Evolutionary conservation across 2,329 filamentous ascomycete species (phyloP), one percentile per base, ranked within the genome.

Genomic region (Talaromyces sp.): DNA sequence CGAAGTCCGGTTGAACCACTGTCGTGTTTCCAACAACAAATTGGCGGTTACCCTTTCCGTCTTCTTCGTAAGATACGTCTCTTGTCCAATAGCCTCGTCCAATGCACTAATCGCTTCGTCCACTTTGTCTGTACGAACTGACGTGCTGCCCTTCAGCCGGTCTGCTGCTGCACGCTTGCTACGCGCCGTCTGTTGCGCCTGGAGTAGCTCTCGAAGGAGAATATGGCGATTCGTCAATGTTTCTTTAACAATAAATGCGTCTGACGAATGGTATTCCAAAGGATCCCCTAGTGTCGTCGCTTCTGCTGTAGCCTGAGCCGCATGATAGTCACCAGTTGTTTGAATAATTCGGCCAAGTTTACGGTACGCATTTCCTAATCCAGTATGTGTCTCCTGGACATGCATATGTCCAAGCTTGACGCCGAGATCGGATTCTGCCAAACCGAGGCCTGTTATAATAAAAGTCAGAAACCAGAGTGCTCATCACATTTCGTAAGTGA

Each of bases 181-280:
- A 64, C 90, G 87, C 1, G 93, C 92, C 24, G 82, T 82, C 72
- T 96, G 90, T 73, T 98, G 93, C 0, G 95, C 93, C 75, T 97
- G 91, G 27, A 96, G 79, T 62, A 98, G 87, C 71, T 99, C 95
- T 62, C 95, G 91, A 50, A 96, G 89, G 21, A 99, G 84, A 64
- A 99, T 96, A 77, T 99, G 95, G 13, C 95, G 90, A 78, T 99
- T 99, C 4, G 95, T 99, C 64, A 99, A 84, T 11, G 93, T 96
- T 73, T 99, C 95, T 76, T 99, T 99, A 66, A 98, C 95, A 68
- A 98, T 96, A 72, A 97, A 96, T 51, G 95, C 91, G 75, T 99
- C 95, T 60, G 91, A 88, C 51, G 92, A 96, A 77, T 98, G 92
- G 72, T 98, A 97, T 69, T 93, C 90, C 64, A 99, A 86, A 11